These are phyloP conservation scores for Alternaria sp. DNA, from an alignment of 2,329 filamentous ascomycete species.

Conservation along the genomic window DNA sequence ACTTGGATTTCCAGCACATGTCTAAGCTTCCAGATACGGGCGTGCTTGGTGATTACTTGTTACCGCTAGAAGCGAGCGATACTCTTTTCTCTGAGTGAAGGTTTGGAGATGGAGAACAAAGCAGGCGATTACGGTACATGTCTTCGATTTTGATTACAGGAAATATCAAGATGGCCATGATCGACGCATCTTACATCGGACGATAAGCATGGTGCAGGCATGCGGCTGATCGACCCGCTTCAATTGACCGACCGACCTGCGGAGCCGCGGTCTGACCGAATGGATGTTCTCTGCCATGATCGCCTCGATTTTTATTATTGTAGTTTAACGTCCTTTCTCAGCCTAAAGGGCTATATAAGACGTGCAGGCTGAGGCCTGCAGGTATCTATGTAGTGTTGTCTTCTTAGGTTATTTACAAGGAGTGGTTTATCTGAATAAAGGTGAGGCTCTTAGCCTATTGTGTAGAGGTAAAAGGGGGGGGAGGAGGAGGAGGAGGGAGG, in stretches of 20 bases:
- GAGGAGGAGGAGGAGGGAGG: too few species aligned
- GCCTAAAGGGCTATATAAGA: too few species aligned
- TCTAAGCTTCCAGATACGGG: background rate
- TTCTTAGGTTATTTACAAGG: too few species aligned
- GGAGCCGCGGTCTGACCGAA: slow-evolving; percentile 7
- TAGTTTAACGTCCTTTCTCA: too few species aligned
- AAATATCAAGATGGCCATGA: background rate
- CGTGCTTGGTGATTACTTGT: background rate
- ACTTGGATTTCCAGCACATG: too few species aligned
- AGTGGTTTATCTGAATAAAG: too few species aligned
- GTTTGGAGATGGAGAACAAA: background rate
- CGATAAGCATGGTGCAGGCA: background rate
- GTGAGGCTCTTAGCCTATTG: too few species aligned
- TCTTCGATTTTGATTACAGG: slow-evolving; percentile 4
- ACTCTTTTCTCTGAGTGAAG: background rate
- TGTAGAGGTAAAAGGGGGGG: too few species aligned
- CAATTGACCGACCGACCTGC: background rate
- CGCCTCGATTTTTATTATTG: too few species aligned
- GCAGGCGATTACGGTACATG: background rate
- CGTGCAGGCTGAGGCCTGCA: too few species aligned
- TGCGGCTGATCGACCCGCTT: slow-evolving; percentile 1
- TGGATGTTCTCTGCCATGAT: slow-evolving; percentile 1
- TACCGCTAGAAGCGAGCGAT: background rate
- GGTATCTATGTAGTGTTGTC: too few species aligned
- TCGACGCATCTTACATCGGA: background rate